Conservation (phyloP, 2,329 filamentous ascomycete genomes). For the Pleoardoris graminearum region DNA sequence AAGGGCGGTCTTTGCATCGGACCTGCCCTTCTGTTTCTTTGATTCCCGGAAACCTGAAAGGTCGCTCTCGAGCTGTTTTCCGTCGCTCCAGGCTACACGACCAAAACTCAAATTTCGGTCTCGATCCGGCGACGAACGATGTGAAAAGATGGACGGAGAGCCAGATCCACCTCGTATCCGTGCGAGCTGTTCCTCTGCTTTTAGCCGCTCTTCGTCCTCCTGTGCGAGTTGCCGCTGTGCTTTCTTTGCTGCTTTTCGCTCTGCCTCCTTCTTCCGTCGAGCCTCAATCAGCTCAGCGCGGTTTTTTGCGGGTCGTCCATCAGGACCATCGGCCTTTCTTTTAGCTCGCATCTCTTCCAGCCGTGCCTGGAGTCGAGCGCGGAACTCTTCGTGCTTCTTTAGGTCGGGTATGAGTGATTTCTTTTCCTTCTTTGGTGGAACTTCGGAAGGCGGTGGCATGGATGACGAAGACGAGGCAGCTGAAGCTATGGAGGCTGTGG, state of each 20-base stretch:
- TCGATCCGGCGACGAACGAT: conserved; percentile 51
- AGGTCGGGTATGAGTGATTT: conserved; percentile 38
- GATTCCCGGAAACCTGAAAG: conserved; percentile 65
- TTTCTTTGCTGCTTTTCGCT: conserved; percentile 87
- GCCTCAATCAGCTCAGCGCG: conserved; percentile 91
- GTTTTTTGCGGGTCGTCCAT: conserved; percentile 80
- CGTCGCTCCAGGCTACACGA: conserved; percentile 87
- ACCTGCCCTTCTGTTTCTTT: conserved; percentile 78
- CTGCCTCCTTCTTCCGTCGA: conserved; percentile 81
- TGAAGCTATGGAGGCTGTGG: conserved; percentile 46
- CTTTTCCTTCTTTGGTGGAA: conserved; percentile 34
- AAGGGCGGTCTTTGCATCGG: conserved; percentile 84
- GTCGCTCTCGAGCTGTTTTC: conserved; percentile 74
- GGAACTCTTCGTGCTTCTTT: conserved; percentile 70
- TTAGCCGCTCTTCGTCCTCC: conserved; percentile 70
- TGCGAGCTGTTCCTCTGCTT: conserved; percentile 60
- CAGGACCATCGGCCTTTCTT: conserved; percentile 82
- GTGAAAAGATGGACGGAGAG: conserved; percentile 55
- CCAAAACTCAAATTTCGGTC: conserved; percentile 84
- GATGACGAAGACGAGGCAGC: conserved; percentile 55
- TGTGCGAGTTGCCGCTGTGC: conserved; percentile 76
- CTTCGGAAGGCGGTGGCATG: conserved; percentile 41
- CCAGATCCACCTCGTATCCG: conserved; percentile 63
- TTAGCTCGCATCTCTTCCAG: conserved; percentile 84
- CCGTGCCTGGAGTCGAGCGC: conserved; percentile 76